phyloP scores from a whole-genome alignment of 2,329 filamentous ascomycete species.

The Penicillium sp. region DNA sequence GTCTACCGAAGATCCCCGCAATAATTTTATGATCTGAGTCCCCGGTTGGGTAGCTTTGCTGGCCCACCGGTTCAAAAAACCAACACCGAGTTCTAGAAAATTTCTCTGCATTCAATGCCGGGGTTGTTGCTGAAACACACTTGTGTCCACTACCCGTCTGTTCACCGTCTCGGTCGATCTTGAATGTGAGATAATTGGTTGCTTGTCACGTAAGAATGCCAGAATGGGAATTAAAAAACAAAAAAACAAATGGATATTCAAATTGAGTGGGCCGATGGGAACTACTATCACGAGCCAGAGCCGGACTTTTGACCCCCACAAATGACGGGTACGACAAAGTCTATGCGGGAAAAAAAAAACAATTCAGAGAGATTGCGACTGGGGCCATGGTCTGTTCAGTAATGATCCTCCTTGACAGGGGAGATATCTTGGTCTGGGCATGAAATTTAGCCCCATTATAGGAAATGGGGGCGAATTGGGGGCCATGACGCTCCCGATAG shows the following conservation, averaged over 20 bases:
- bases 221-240: constrained; percentile 7
- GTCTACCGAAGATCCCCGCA: constrained; percentile 18
- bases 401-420: constrained; percentile 23
- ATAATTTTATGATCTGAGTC: constrained; percentile 15
- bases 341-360: constrained; percentile 11
- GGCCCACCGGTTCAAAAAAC: constrained; percentile 10
- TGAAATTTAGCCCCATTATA: constrained; percentile 23
- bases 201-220: constrained; percentile 3
- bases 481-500: constrained; percentile 19
- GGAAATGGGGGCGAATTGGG: constrained; percentile 25
- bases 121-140: constrained; percentile 15
- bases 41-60: constrained; percentile 18
- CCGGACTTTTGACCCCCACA: constrained; percentile 24
- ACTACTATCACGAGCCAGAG: constrained; percentile 14
- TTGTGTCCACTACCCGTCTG: constrained; percentile 8
- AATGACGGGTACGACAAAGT: constrained; percentile 21
- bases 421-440: constrained; percentile 13
- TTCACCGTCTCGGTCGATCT: constrained; percentile 9
- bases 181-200: constrained; percentile 15
- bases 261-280: constrained; percentile 19
- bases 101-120: constrained; percentile 5
- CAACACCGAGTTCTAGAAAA: constrained; percentile 23
- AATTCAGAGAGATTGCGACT: constrained; percentile 16
- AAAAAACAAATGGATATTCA: constrained; percentile 17
- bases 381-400: constrained; percentile 20